Conservation (phyloP, 176 grass and related monocot genomes). For the Oryza punctata region DNA sequence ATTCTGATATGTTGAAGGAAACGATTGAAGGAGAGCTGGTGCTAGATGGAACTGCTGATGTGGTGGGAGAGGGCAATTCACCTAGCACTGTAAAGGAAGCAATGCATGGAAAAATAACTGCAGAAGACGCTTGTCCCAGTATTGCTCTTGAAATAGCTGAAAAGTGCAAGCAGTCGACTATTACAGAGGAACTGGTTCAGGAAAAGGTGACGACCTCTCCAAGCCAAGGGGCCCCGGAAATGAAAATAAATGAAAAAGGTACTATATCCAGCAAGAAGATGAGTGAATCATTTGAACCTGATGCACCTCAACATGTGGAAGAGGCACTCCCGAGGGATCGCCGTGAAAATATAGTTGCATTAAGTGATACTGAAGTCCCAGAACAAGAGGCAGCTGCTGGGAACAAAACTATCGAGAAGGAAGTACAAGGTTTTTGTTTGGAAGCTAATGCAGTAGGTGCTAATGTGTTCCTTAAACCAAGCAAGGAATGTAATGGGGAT, state of each 20-base stretch:
- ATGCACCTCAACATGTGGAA: constrained; percentile 21
- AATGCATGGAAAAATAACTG: constrained; percentile 21
- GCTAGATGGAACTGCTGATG: constrained; percentile 7
- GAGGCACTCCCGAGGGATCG: constrained; percentile 13
- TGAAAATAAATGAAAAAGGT: constrained; percentile 27
- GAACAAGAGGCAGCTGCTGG: constrained; percentile 38
- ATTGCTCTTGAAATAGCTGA: constrained; percentile 31
- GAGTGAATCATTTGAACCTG: constrained; percentile 12
- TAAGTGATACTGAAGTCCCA: constrained; percentile 20
- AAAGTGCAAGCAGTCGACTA: constrained; percentile 35
- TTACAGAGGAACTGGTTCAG: constrained; percentile 35
- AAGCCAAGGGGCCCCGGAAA: constrained; percentile 24
- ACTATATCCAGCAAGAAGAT: constrained; percentile 29
- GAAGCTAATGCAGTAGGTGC: constrained; percentile 24
- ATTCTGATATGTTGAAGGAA: constrained; percentile 35
- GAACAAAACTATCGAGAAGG: constrained; percentile 35
- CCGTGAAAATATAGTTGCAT: constrained; percentile 16
- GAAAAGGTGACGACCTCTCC: constrained; percentile 42
- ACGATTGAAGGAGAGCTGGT: constrained; percentile 32
- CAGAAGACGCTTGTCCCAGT: background rate
- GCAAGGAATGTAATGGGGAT: constrained; percentile 37
- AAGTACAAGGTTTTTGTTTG: constrained; percentile 37
- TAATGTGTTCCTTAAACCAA: constrained; percentile 31
- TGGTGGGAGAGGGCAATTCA: background rate
- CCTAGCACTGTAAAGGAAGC: background rate